phyloP scores from a whole-genome alignment of 177 flowering plant genomes.

The Telopea speciosissima region DNA sequence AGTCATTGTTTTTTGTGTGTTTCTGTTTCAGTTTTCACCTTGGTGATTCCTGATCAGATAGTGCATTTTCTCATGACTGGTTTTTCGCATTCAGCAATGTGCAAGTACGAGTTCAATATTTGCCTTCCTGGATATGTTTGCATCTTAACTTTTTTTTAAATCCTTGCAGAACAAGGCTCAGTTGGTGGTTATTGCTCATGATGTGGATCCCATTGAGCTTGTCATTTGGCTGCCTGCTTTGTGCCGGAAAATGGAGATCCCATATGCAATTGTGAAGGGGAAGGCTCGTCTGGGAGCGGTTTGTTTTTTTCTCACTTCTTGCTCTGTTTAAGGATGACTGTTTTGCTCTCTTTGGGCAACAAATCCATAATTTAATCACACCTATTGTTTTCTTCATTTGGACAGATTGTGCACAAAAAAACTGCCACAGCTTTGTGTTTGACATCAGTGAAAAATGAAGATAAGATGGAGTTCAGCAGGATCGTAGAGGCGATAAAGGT shows the following conservation, averaged over 20 bases:
- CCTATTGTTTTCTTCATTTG: background rate
- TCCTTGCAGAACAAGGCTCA: conserved; percentile 37
- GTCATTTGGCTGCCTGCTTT: conserved; percentile 45
- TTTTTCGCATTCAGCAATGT: background rate
- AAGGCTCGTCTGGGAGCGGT: conserved; percentile 44
- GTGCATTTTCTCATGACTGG: no score
- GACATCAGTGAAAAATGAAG: conserved; percentile 41
- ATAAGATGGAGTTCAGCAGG: conserved; percentile 38
- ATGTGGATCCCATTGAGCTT: conserved; percentile 45
- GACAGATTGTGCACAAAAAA: conserved; percentile 40
- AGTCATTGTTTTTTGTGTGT: no score
- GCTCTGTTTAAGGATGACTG: background rate
- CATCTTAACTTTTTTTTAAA: background rate
- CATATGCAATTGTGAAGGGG: conserved; percentile 41
- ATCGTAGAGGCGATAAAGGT: conserved; percentile 42
- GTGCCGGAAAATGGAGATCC: conserved; percentile 44
- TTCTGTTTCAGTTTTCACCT: no score
- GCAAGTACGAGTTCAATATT: background rate
- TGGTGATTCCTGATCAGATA: no score
- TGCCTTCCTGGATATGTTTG: background rate
- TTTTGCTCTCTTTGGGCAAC: no score
- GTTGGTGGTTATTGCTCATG: conserved; percentile 43
- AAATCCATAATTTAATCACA: no score
- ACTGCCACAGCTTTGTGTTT: conserved; percentile 33
- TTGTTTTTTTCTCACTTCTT: background rate